Evolutionary conservation across 345 rosid genomes (phyloP).

Genomic region (Arabis alpina): DNA sequence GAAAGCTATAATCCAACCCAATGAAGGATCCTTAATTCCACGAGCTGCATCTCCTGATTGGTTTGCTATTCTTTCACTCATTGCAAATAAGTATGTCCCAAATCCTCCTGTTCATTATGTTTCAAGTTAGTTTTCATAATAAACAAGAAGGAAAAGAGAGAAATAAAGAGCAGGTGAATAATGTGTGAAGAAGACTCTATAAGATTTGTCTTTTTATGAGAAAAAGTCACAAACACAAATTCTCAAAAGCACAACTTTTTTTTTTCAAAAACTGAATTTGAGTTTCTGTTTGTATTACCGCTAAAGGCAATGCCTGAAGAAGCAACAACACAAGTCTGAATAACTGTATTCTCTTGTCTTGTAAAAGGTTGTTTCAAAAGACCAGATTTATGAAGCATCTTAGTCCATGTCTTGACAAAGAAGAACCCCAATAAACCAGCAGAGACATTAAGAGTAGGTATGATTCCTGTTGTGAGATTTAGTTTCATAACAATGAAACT

Average conservation of each 20-base stretch:
- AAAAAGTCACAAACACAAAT: constrained; percentile 6
- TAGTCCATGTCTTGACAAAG: constrained; percentile 68
- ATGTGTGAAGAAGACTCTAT: constrained; percentile 26
- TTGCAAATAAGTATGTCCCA: constrained; percentile 77
- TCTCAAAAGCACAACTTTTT: not conserved
- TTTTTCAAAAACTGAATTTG: not conserved
- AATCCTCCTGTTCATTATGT: constrained; percentile 62
- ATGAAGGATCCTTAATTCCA: constrained; percentile 63
- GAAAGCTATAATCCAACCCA: constrained; percentile 82
- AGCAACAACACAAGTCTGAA: constrained; percentile 88
- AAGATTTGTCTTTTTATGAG: constrained; percentile 22
- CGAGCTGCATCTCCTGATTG: constrained; percentile 53
- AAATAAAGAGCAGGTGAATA: constrained; percentile 18
- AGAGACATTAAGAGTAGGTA: constrained; percentile 75
- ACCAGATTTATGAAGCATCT: constrained; percentile 54
- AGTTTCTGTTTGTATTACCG: constrained; percentile 50
- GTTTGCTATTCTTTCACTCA: constrained; percentile 62
- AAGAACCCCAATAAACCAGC: constrained; percentile 75
- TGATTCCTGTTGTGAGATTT: constrained; percentile 70
- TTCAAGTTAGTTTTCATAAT: not conserved
- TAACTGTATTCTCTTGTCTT: constrained; percentile 83
- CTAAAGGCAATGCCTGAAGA: constrained; percentile 96
- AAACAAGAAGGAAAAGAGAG: constrained; percentile 13
- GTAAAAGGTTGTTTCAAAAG: constrained; percentile 76
- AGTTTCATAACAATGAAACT: constrained; percentile 71